Evolutionary conservation across 768 basidiomycete species (phyloP), one percentile per base, ranked within the genome.

Genomic region (Termitomyces heimii): DNA sequence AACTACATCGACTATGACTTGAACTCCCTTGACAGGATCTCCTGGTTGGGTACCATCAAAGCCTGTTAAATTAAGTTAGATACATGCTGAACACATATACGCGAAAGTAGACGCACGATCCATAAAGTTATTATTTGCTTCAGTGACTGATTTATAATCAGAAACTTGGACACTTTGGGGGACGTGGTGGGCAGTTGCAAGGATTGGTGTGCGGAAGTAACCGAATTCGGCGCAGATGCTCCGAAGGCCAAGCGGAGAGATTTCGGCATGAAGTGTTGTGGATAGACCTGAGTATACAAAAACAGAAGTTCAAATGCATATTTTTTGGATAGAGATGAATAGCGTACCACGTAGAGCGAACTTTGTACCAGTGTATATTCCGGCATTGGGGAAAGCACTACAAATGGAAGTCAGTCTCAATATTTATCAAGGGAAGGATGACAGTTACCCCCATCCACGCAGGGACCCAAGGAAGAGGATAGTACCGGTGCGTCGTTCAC

Each of bases 401-500:
- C 0, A 22, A 39, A 39, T 39, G 10, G 6, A 18, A 28, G 10
- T 39, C 13, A 18, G 24, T 5, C 8, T 51, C 14, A n/a, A 18
- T 28, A 28, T 10, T 6, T 39, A 28, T 35, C 6, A 1, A n/a
- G 5, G 1, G 5, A 26, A 22, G 7, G 10, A 4, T 26, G 35
- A 53, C 54, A 43, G 61, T 53, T 53, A 73, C 74, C 56, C 63
- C 80, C 80, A 74, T 31, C 70, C 72, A 2, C 64, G 66, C 20
- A 74, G n/a, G 12, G 80, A 82, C 0, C 78, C 77, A 3, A 78
- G 61, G 67, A 71, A 77, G 6, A 79, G 63, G 10, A 82, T 63
- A 0, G 75, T 77, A 2, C 80, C 80, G 0, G 70, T 63, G 57
- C 69, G 72, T 24, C 71, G 67, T 53, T 71, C 68, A 13, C 80